Evolutionary conservation across 2,329 filamentous ascomycete species (phyloP).

Genomic region (Colletotrichum tropicicola): DNA sequence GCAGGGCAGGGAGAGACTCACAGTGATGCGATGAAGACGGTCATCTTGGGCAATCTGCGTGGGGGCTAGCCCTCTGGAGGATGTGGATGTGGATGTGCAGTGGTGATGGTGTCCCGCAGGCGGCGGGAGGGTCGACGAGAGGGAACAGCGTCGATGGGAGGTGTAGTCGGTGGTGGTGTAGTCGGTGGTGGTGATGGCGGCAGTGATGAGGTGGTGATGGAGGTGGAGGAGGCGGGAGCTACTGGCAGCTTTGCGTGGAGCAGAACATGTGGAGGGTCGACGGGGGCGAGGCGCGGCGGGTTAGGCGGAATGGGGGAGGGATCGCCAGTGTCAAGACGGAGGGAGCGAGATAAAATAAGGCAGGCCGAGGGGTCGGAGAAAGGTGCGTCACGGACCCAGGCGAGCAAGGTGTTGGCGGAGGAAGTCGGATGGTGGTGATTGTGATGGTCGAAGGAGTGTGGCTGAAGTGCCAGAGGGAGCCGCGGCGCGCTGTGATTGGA

Average conservation of each 20-base stretch:
- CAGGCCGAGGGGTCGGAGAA: background rate
- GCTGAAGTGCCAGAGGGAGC: background rate
- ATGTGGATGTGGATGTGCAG: background rate
- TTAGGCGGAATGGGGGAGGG: constrained; percentile 12
- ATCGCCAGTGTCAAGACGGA: constrained; percentile 7
- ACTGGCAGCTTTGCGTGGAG: constrained; percentile 5
- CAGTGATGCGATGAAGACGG: constrained; percentile 61
- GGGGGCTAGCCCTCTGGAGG: background rate
- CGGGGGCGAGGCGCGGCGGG: background rate
- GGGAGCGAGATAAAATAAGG: background rate
- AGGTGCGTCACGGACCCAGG: background rate
- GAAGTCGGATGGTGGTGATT: background rate
- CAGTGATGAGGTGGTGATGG: background rate
- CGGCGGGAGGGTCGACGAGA: background rate
- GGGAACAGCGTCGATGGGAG: too few species aligned
- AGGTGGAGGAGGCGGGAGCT: constrained; percentile 1
- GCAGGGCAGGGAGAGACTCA: constrained; percentile 40
- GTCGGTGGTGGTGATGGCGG: background rate
- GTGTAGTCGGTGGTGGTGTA: background rate
- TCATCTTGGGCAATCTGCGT: constrained; percentile 48
- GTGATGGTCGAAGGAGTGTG: constrained; percentile 2
- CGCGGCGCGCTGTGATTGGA: too few species aligned
- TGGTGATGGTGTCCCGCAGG: background rate
- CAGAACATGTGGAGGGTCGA: constrained; percentile 18
- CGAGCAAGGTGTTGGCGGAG: background rate